Percentiles rank a stretch among this genome's conserved stretches.
These are phyloP conservation scores for Miamiensis avidus DNA, from an alignment of 169 alveolate genomes.

Conservation along the genomic window DNA sequence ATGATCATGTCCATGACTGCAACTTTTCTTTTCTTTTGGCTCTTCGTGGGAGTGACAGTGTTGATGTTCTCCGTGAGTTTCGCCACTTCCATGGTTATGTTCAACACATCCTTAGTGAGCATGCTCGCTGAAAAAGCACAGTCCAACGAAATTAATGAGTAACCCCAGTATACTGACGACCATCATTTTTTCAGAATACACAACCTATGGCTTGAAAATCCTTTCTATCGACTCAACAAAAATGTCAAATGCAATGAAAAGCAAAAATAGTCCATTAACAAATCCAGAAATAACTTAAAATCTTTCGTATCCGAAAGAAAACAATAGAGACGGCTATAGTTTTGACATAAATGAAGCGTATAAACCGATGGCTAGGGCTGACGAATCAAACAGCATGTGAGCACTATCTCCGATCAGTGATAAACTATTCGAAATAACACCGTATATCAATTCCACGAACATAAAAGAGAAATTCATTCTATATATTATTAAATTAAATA, in stretches of 20 bases:
- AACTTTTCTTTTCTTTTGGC: neutral
- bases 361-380: constrained; percentile 85
- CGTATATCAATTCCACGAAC: constrained; percentile 88
- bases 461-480: constrained; percentile 76
- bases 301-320: constrained; percentile 81
- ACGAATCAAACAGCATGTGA: constrained; percentile 88
- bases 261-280: constrained; percentile 80
- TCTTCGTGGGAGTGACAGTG: constrained; percentile 6
- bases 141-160: constrained; percentile 81
- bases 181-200: constrained; percentile 74
- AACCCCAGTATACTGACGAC: constrained; percentile 81
- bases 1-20: neutral
- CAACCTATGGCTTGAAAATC: constrained; percentile 74
- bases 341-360: constrained; percentile 80
- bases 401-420: constrained; percentile 85
- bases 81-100: constrained; percentile 29
- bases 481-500: constrained; percentile 43
- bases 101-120: constrained; percentile 41
- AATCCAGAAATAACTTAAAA: constrained; percentile 81
- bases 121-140: constrained; percentile 81
- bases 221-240: constrained; percentile 85
- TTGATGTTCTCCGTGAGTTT: neutral
- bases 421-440: constrained; percentile 72
- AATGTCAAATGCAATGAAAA: constrained; percentile 82
- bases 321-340: constrained; percentile 66